These are phyloP conservation scores for Thermothielavioides terrestris DNA, from an alignment of 495 filamentous ascomycete genomes.

Conservation along the genomic window DNA sequence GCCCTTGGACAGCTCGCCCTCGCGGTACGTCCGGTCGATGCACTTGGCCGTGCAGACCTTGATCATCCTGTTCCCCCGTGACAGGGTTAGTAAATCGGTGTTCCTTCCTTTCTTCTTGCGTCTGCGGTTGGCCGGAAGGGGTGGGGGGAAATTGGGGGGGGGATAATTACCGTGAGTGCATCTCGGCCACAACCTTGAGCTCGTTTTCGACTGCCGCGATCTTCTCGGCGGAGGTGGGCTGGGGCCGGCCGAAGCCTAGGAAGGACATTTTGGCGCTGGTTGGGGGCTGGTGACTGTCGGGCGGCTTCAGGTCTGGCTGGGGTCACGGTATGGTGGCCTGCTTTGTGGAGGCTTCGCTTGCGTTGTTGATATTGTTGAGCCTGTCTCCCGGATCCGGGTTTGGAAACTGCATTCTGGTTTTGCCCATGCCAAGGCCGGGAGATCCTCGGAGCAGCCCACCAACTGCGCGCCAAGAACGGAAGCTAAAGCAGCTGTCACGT, in stretches of 20 bases:
- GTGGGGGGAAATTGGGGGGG: neutral
- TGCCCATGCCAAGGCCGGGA: slow-evolving; percentile 8
- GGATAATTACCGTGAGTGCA: slow-evolving; percentile 74
- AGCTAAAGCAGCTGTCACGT: too few relatives aligned
- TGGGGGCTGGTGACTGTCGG: neutral
- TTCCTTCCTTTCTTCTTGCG: neutral
- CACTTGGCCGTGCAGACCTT: slow-evolving; percentile 90
- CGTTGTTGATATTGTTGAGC: neutral
- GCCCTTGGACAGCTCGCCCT: slow-evolving; percentile 94
- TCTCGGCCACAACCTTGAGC: slow-evolving; percentile 87
- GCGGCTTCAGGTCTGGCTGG: neutral
- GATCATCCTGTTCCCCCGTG: slow-evolving; percentile 65
- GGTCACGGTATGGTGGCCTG: neutral
- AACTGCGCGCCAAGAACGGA: neutral
- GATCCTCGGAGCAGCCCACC: neutral
- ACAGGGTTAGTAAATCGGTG: neutral
- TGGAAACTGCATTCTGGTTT: neutral
- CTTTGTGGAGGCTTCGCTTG: neutral
- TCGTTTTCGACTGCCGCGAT: slow-evolving; percentile 90
- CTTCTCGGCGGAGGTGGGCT: slow-evolving; percentile 90
- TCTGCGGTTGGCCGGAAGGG: neutral
- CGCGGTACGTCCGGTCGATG: slow-evolving; percentile 81
- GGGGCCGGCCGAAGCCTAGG: slow-evolving; percentile 78
- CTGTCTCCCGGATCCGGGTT: neutral
- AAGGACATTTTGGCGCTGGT: slow-evolving; percentile 69